Conservation (phyloP, 1,284 basidiomycete genomes). For the Hypsizygus ulmarius region DNA sequence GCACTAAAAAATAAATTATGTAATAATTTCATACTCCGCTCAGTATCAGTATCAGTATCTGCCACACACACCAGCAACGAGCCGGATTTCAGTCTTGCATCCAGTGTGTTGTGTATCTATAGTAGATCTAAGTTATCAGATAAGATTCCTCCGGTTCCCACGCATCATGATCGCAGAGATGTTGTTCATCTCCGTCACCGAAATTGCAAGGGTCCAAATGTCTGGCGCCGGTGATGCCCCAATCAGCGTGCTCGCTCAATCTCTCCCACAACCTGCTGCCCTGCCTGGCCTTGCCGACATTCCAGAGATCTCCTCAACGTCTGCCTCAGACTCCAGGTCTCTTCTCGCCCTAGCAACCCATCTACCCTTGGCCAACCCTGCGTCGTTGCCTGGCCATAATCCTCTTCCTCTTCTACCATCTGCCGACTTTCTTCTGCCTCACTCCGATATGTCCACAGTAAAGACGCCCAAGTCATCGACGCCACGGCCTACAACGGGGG, state of each 20-base stretch:
- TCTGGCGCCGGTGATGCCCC: conserved; percentile 20
- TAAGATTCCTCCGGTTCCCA: conserved; percentile 21
- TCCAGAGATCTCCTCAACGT: conserved; percentile 15
- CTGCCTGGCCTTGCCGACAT: conserved; percentile 13
- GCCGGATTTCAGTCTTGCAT: too few species aligned
- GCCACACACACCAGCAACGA: too few species aligned
- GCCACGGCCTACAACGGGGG: conserved; percentile 29
- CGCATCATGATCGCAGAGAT: conserved; percentile 11
- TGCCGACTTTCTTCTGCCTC: conserved; percentile 17
- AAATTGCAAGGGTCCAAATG: conserved; percentile 20
- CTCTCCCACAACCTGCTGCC: conserved; percentile 19
- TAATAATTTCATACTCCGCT: too few species aligned
- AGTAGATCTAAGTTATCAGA: conserved; percentile 14
- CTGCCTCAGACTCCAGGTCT: conserved; percentile 28
- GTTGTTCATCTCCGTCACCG: conserved; percentile 12
- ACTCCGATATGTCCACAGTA: conserved; percentile 19
- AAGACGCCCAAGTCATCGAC: conserved; percentile 34
- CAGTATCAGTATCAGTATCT: too few species aligned
- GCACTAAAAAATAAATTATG: too few species aligned
- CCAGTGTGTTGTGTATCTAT: not conserved
- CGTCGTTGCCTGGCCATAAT: not conserved
- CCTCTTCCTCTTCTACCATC: conserved; percentile 14
- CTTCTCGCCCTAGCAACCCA: conserved; percentile 24
- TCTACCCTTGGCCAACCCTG: conserved; percentile 2
- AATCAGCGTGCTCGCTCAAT: conserved; percentile 19